Evolutionary conservation across 2,329 filamentous ascomycete species (phyloP).

Genomic region (Periglandula ipomoeae): DNA sequence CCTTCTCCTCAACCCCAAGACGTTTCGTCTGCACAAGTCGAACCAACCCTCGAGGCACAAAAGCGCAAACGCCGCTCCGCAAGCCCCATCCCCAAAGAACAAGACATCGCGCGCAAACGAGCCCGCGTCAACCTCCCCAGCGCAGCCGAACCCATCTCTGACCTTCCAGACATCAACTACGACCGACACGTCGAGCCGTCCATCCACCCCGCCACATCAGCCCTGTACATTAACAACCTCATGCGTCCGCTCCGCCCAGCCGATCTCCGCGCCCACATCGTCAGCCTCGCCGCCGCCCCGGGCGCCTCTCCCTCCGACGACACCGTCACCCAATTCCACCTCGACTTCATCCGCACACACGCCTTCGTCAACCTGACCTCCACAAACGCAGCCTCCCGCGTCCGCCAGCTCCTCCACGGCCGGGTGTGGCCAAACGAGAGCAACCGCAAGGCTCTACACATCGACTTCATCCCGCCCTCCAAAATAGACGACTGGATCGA

Average conservation of each 20-base stretch:
- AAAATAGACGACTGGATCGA: constrained; percentile 66
- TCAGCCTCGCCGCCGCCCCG: constrained; percentile 55
- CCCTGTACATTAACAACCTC: constrained; percentile 82
- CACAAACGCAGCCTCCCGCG: constrained; percentile 63
- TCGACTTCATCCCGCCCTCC: constrained; percentile 79
- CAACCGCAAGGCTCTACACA: constrained; percentile 74
- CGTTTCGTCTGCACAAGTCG: constrained; percentile 6
- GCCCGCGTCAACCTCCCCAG: constrained; percentile 26
- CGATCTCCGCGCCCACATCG: constrained; percentile 59
- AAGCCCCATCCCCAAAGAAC: constrained; percentile 47
- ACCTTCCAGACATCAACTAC: constrained; percentile 20
- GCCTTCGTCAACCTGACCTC: constrained; percentile 69
- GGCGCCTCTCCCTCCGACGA: constrained; percentile 40
- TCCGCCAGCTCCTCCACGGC: constrained; percentile 66
- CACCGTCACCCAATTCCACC: constrained; percentile 57
- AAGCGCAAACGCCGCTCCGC: constrained; percentile 60
- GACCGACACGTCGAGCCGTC: constrained; percentile 41
- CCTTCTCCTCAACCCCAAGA: background rate
- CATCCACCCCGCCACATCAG: constrained; percentile 61
- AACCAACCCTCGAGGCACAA: constrained; percentile 34
- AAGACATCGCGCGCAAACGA: constrained; percentile 47
- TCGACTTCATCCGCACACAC: constrained; percentile 82
- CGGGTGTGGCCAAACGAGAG: constrained; percentile 81
- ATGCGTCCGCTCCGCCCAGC: constrained; percentile 73
- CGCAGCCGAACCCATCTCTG: background rate